Conservation (phyloP, 2,329 filamentous ascomycete species). For the Allantophomopsis cytisporea region DNA sequence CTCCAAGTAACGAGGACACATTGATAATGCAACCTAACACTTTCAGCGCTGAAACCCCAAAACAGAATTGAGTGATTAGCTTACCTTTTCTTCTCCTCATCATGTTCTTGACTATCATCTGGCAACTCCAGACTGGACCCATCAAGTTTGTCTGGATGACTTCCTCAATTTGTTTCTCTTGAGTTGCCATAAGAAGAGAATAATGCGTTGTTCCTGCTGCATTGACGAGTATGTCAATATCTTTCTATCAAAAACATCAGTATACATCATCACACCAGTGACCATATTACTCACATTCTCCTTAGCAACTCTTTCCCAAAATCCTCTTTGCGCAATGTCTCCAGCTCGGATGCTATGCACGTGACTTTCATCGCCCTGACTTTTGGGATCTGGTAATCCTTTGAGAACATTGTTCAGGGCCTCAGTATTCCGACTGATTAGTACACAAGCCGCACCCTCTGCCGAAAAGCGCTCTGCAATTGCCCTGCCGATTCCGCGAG, state of each 20-base stretch:
- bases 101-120: slow-evolving; percentile 33
- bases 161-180: slow-evolving; percentile 32
- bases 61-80: not conserved
- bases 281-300: slow-evolving; percentile 7
- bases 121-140: slow-evolving; percentile 49
- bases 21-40: slow-evolving; percentile 60
- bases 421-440: slow-evolving; percentile 42
- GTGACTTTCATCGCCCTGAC: slow-evolving; percentile 1
- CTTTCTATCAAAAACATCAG: slow-evolving; percentile 4
- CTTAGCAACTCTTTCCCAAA: slow-evolving; percentile 12
- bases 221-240: slow-evolving; percentile 56
- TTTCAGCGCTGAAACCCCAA: not conserved
- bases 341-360: slow-evolving; percentile 12
- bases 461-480: slow-evolving; percentile 53
- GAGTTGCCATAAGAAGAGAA: slow-evolving; percentile 44
- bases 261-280: not conserved
- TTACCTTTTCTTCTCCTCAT: slow-evolving; percentile 20
- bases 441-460: slow-evolving; percentile 43
- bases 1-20: slow-evolving; percentile 61
- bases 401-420: slow-evolving; percentile 63
- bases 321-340: slow-evolving; percentile 12
- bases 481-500: slow-evolving; percentile 54
- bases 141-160: slow-evolving; percentile 60
- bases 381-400: not conserved
- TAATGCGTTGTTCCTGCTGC: slow-evolving; percentile 62